These are phyloP conservation scores for Cordyceps cicadae DNA, from an alignment of 2,329 filamentous ascomycete genomes.

Conservation along the genomic window DNA sequence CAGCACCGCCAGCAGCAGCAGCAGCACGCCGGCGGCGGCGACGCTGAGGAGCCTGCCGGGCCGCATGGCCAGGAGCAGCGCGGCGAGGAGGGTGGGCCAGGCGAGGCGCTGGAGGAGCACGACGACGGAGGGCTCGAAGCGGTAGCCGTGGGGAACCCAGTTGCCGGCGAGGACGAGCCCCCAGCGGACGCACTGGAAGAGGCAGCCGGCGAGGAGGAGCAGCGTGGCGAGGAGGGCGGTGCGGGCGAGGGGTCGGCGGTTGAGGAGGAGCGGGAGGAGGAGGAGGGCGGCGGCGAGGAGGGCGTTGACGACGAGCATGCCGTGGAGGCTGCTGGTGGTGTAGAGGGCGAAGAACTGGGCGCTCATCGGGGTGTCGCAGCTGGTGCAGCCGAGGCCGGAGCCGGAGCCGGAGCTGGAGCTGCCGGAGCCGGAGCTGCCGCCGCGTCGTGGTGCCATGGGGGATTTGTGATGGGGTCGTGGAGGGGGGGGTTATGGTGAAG, in stretches of 20 bases:
- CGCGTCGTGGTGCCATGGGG: background rate
- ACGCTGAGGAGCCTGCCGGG: background rate
- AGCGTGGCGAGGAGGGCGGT: background rate
- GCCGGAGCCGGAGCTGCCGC: background rate
- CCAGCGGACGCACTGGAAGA: constrained; percentile 6
- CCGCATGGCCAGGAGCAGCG: background rate
- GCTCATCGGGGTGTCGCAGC: background rate
- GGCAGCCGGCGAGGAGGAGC: background rate
- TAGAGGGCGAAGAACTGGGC: background rate
- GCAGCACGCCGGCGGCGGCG: background rate
- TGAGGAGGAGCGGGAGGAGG: background rate
- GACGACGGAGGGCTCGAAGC: background rate
- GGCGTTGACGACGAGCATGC: background rate
- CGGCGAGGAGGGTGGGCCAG: background rate
- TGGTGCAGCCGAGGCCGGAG: background rate
- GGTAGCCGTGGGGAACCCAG: background rate
- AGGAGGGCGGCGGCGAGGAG: background rate
- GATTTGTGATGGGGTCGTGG: background rate
- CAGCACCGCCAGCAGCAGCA: background rate
- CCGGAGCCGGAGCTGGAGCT: background rate
- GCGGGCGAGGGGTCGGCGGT: background rate
- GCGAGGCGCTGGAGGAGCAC: background rate
- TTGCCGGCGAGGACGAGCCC: background rate
- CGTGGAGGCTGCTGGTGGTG: background rate
- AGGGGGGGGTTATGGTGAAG: background rate